Base-by-base conservation (phyloP, 2,329 filamentous ascomycete species). In the Helotiales sp. region DNA sequence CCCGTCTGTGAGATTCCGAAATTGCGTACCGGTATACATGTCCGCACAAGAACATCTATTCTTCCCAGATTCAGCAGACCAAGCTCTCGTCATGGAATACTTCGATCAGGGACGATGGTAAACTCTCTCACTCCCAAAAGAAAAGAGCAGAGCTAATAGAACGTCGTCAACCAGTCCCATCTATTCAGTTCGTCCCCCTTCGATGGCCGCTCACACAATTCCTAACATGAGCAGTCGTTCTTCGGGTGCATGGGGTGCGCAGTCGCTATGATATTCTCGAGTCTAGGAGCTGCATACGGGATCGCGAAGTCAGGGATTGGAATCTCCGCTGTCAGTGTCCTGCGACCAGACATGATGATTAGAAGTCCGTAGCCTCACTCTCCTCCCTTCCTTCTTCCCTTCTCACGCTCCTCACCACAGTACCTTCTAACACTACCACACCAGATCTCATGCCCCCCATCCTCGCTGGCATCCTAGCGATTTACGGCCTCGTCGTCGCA, bases 381-480 rank as follows among this genome's bases (percentile, higher is more conserved):
- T 32, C 45, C n/a, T 17, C 26, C 28, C 30, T 40, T 11, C 55
- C 43, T 49, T 24, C 59, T 11, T 43, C 52, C 49, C 2, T 26
- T 40, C n/a, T 55, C 47, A 28, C n/a, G 8, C 3, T 47, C 22
- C 22, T 17, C n/a, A 17, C n/a, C 20, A 15, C 32, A 17, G 28
- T 30, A 17, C 15, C 32, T n/a, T 20, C 52, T 63, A 60, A 57
- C 26, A 5, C 17, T 8, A 13, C 17, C 26, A 15, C 13, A 26
- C 22, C 75, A 97, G 95, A 97, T 87, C 97, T 98, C 81, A 94
- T 98, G 75, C 95, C 95, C 80, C 94, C 97, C 83, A 97, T 99
- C 89, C 97, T 99, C 93, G 94, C 96, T 85, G 96, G 95, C 96
- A 97, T 98, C 83, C 97, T 99, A 82, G 94, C 93, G 90, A 98